Evolutionary conservation across 495 filamentous ascomycete species (phyloP).

Genomic region (Aspergillus diversus): DNA sequence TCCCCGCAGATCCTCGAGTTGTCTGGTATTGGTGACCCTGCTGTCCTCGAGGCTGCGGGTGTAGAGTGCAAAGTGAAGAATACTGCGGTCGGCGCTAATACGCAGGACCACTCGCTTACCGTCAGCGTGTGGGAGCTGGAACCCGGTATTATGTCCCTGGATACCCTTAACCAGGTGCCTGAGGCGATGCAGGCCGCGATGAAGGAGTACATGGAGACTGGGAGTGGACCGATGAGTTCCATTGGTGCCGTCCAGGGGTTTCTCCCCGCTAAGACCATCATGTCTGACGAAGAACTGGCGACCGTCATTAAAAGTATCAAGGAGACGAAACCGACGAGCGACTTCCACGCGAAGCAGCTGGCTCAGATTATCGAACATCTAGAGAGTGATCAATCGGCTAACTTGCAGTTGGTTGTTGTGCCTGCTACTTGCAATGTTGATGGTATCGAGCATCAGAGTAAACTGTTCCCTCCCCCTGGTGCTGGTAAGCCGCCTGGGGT

Average conservation of each 20-base stretch:
- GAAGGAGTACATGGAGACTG: conserved; percentile 26
- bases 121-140: conserved; percentile 30
- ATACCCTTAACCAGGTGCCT: conserved; percentile 33
- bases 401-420: conserved; percentile 30
- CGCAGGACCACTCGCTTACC: conserved; percentile 48
- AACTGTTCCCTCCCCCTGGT: conserved; percentile 16
- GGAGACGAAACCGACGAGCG: conserved; percentile 20
- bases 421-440: conserved; percentile 21
- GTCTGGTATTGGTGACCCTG: conserved; percentile 55
- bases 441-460: conserved; percentile 27
- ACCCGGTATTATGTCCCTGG: conserved; percentile 38
- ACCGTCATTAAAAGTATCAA: conserved; percentile 28
- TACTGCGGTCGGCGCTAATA: conserved; percentile 47
- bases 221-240: conserved; percentile 22
- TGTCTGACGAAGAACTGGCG: conserved; percentile 29
- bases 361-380: conserved; percentile 31
- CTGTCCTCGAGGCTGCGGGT: conserved; percentile 33
- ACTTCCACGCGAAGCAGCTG: conserved; percentile 33
- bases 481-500: conserved; percentile 23
- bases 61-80: conserved; percentile 43
- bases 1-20: conserved; percentile 61
- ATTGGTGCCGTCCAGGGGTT: conserved; percentile 30
- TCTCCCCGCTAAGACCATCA: conserved; percentile 26
- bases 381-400: conserved; percentile 29
- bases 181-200: conserved; percentile 28